Evolutionary conservation across 257 asterid species (phyloP), one percentile per base, ranked within the genome.

Genomic region (Echites panduratus): DNA sequence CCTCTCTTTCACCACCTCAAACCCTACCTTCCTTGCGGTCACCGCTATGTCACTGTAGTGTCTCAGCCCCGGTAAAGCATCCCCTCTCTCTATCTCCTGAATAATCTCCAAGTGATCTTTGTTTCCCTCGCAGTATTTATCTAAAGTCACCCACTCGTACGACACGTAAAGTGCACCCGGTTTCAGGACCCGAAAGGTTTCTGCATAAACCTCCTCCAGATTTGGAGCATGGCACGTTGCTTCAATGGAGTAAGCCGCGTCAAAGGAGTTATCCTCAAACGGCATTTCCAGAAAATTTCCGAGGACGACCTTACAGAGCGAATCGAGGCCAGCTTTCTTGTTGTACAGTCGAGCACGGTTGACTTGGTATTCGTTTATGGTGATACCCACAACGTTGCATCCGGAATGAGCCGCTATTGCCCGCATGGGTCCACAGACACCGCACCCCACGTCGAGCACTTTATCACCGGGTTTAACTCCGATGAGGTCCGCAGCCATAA

Each of bases 361-460:
- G 38, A 66, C 71, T 47, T 66, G 71, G 71, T 66, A 66, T 54
- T 66, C 71, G 71, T 66, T 66, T 19, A 66, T 66, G 32, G 71
- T 66, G 71, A 66, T 66, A 13, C 71, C 71, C 20, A 66, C 71
- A 1, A 66, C 16, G 4, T 43, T n/a, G 8, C 20, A 12, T 1
- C 49, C 29, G 0, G 71, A 66, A 16, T 66, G 71, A 7, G 54
- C 71, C 9, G 54, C 54, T 16, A 66, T 66, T 7, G 71, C 54
- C 38, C 71, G 22, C 71, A 66, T 66, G 14, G 54, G 71, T 1
- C 53, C 71, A 19, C 71, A 35, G 13, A 66, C 71, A 0, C 71
- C 71, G 35, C 71, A 66, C 3, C 71, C 71, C 20, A 47, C 71
- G 35, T 66, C 71, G 17, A 66, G 54, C 16, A 66, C 8, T 24